Percentiles rank a stretch among this genome's conserved stretches.
These are phyloP conservation scores for Rhodotorula sphaerocarpa DNA, from an alignment of 768 basidiomycete genomes.

Conservation along the genomic window DNA sequence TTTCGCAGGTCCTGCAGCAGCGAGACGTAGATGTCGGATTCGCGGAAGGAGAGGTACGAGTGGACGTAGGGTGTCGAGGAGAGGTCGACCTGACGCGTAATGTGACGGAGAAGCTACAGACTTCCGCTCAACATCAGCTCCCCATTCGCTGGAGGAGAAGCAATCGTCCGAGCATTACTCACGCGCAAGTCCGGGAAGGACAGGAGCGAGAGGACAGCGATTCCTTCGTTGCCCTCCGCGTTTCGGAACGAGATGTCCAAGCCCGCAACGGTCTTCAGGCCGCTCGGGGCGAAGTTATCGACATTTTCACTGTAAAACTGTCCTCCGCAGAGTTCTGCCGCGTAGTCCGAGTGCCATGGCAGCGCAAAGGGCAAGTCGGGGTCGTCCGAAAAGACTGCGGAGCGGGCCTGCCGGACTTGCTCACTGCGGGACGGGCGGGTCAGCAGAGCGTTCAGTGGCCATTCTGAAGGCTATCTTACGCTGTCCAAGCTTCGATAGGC, in stretches of 20 bases:
- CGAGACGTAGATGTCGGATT: constrained; percentile 28
- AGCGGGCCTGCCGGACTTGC: not conserved
- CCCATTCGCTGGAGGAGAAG: too few species aligned
- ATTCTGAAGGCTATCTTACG: not conserved
- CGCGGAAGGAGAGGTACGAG: constrained; percentile 41
- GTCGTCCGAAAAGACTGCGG: not conserved
- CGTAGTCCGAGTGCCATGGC: not conserved
- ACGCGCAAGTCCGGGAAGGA: constrained; percentile 38
- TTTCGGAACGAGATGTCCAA: constrained; percentile 38
- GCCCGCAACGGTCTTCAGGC: constrained; percentile 36
- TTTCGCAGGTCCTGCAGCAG: constrained; percentile 34
- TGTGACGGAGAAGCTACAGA: too few species aligned
- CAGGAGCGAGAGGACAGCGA: constrained; percentile 37
- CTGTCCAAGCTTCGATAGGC: not conserved
- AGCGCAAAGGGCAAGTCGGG: not conserved
- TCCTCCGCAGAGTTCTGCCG: not conserved
- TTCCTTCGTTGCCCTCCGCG: constrained; percentile 26
- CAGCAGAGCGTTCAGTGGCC: not conserved
- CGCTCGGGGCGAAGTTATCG: not conserved
- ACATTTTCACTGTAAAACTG: not conserved
- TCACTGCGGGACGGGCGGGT: not conserved
- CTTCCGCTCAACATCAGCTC: too few species aligned
- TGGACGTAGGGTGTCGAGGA: constrained; percentile 38
- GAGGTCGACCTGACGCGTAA: constrained; percentile 32
- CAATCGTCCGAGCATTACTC: too few species aligned